Evolutionary conservation across 2,329 filamentous ascomycete genomes (phyloP).

Genomic region (Penicillium sp.): DNA sequence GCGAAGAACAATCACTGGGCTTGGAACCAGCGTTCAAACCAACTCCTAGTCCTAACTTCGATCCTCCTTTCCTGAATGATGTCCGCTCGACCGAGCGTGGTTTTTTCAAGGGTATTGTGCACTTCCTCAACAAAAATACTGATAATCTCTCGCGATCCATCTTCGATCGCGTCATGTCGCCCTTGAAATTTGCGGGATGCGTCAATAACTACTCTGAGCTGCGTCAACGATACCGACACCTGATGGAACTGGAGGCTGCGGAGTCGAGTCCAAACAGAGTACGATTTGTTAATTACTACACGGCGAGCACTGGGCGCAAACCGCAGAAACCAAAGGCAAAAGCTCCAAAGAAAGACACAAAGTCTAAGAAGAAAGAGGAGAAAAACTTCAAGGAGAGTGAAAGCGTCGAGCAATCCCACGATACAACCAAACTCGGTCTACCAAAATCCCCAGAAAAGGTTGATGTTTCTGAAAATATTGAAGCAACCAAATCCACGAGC

Average conservation of each 20-base stretch:
- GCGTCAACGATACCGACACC: constrained; percentile 63
- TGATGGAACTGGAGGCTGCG: constrained; percentile 69
- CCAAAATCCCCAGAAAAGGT: constrained; percentile 13
- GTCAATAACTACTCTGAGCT: constrained; percentile 72
- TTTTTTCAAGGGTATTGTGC: constrained; percentile 58
- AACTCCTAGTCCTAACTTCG: constrained; percentile 59
- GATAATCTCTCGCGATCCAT: constrained; percentile 68
- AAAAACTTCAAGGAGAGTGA: constrained; percentile 17
- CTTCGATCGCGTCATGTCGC: constrained; percentile 69
- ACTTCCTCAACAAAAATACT: constrained; percentile 78
- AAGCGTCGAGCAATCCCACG: constrained; percentile 3
- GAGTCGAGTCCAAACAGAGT: constrained; percentile 50
- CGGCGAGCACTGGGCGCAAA: constrained; percentile 65
- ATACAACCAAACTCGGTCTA: constrained; percentile 3
- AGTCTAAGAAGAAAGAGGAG: constrained; percentile 14
- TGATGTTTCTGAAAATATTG: constrained; percentile 6
- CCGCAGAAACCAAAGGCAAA: constrained; percentile 42
- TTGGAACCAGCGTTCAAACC: constrained; percentile 22
- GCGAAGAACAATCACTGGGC: constrained; percentile 20
- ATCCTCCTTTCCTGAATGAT: constrained; percentile 74
- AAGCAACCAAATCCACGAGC: not conserved
- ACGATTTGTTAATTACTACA: constrained; percentile 87
- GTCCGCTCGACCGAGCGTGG: constrained; percentile 65
- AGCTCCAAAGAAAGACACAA: constrained; percentile 18
- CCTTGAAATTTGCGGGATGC: constrained; percentile 77